phyloP scores from a whole-genome alignment of 2,329 filamentous ascomycete species.

The Venturiaceae sp. region DNA sequence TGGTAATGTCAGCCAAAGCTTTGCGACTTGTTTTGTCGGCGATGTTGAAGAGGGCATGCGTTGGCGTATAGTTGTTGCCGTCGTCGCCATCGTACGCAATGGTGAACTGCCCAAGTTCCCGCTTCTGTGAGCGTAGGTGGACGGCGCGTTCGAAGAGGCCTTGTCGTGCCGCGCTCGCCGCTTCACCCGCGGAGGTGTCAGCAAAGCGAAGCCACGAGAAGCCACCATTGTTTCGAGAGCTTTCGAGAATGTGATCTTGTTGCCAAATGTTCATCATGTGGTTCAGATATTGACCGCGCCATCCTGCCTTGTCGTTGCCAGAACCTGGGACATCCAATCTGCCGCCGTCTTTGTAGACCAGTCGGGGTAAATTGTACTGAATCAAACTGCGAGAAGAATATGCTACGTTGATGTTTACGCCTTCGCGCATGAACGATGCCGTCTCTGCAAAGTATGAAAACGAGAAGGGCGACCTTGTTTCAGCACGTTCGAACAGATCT shows the following conservation, averaged over 20 bases:
- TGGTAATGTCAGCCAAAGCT: constrained; percentile 59
- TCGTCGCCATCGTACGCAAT: constrained; percentile 60
- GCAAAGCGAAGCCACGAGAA: constrained; percentile 91
- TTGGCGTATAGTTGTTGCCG: constrained; percentile 55
- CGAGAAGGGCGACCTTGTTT: constrained; percentile 78
- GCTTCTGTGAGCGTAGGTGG: constrained; percentile 39
- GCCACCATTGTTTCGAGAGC: constrained; percentile 48
- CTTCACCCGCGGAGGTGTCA: constrained; percentile 65
- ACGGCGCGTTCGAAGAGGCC: constrained; percentile 67
- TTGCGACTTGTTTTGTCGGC: constrained; percentile 51
- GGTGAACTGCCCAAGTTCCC: constrained; percentile 56
- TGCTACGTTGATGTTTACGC: constrained; percentile 63
- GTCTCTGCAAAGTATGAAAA: constrained; percentile 88
- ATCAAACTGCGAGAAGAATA: constrained; percentile 86
- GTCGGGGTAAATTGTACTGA: constrained; percentile 69
- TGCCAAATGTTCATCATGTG: constrained; percentile 89
- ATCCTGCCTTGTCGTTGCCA: constrained; percentile 68
- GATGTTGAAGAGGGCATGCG: constrained; percentile 75
- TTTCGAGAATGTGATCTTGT: constrained; percentile 64
- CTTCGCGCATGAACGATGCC: constrained; percentile 87
- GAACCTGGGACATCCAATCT: constrained; percentile 64
- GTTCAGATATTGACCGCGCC: constrained; percentile 64
- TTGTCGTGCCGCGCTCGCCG: constrained; percentile 56
- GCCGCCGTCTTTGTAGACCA: constrained; percentile 75
- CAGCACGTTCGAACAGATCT: constrained; percentile 89